Evolutionary conservation across 2,329 filamentous ascomycete species (phyloP).

Genomic region (Sporothrix luriei): DNA sequence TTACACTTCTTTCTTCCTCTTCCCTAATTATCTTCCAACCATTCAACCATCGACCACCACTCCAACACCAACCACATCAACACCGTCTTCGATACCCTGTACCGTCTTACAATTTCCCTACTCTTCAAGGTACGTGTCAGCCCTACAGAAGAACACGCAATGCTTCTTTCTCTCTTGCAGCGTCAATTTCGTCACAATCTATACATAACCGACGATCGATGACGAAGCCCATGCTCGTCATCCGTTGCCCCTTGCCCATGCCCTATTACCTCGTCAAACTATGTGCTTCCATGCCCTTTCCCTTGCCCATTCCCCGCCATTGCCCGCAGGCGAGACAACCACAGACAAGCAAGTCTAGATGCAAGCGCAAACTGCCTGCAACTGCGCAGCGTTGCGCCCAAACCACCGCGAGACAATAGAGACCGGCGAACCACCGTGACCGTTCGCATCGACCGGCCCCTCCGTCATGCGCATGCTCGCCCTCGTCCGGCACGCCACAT

Average conservation of each 20-base stretch:
- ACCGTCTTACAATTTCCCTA: background rate
- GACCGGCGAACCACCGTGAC: constrained; percentile 14
- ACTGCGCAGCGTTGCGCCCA: background rate
- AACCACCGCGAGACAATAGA: constrained; percentile 6
- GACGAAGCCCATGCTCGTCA: background rate
- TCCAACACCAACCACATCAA: constrained; percentile 1
- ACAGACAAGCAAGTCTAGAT: constrained; percentile 10
- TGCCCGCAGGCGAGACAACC: constrained; percentile 12
- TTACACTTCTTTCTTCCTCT: constrained; percentile 7
- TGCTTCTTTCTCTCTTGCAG: constrained; percentile 7
- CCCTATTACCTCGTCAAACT: background rate
- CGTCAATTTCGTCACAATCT: constrained; percentile 6
- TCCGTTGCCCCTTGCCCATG: background rate
- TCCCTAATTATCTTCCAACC: constrained; percentile 14
- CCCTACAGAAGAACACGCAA: constrained; percentile 7
- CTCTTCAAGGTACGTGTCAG: constrained; percentile 27
- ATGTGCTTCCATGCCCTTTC: background rate
- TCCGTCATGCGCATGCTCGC: background rate
- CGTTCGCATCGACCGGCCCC: constrained; percentile 6
- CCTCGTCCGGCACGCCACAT: constrained; percentile 16
- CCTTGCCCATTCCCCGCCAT: background rate
- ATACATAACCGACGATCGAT: background rate
- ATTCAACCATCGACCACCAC: constrained; percentile 25
- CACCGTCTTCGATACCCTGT: background rate
- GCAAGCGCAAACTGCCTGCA: background rate